Evolutionary conservation across 2,329 filamentous ascomycete genomes (phyloP).

Genomic region (Xylaria sp.): DNA sequence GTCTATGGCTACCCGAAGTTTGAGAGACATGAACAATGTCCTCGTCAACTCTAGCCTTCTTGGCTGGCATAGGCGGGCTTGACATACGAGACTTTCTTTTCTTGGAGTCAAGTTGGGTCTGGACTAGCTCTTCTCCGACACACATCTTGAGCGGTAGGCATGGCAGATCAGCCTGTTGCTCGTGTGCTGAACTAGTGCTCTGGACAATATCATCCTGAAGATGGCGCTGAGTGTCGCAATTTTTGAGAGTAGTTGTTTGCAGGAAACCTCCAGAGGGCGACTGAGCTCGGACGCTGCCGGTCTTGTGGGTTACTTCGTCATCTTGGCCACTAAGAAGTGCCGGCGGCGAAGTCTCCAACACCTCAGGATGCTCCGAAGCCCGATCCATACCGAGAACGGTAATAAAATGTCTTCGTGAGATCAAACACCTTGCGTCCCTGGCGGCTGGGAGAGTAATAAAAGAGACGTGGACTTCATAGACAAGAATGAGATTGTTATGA

Average conservation of each 20-base stretch:
- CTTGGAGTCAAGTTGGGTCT: conserved; percentile 4
- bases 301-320: conserved; percentile 17
- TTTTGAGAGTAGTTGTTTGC: conserved; percentile 13
- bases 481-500: background rate
- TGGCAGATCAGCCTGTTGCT: conserved; percentile 7
- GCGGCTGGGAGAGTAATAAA: background rate
- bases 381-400: conserved; percentile 1
- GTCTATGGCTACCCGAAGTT: conserved; percentile 18
- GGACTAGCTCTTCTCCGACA: background rate
- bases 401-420: background rate
- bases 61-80: conserved; percentile 5
- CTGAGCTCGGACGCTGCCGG: conserved; percentile 14
- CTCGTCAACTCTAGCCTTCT: conserved; percentile 24
- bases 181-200: conserved; percentile 5
- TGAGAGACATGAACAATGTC: background rate
- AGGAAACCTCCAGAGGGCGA: conserved; percentile 13
- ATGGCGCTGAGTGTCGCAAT: conserved; percentile 1
- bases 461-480: background rate
- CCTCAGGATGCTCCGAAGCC: background rate
- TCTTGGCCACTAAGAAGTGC: conserved; percentile 10
- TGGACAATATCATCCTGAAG: background rate
- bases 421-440: background rate
- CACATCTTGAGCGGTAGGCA: background rate
- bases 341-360: background rate
- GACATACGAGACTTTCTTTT: conserved; percentile 21